Conservation (phyloP, 768 basidiomycete genomes). For the Russula lepida region DNA sequence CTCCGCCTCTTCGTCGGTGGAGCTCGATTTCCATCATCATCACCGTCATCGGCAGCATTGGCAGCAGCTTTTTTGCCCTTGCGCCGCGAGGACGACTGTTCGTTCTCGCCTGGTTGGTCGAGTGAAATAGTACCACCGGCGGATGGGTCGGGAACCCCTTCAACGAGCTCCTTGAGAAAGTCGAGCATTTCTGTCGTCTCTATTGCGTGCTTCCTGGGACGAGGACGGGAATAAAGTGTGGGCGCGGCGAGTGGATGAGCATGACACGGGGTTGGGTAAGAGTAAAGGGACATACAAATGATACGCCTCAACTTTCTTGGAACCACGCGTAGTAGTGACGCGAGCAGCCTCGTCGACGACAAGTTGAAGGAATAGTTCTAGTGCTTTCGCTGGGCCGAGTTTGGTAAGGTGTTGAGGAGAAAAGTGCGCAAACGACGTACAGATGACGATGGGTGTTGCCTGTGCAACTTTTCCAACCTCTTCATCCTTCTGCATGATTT, state of each 20-base stretch:
- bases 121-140: slow-evolving; percentile 72
- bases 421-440: slow-evolving; percentile 42
- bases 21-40: slow-evolving; percentile 30
- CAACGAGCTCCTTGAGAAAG: slow-evolving; percentile 89
- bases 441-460: slow-evolving; percentile 93
- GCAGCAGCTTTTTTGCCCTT: slow-evolving; percentile 49
- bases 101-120: slow-evolving; percentile 55
- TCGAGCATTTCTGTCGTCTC: slow-evolving; percentile 84
- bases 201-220: slow-evolving; percentile 79
- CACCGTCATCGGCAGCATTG: slow-evolving; percentile 31
- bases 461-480: slow-evolving; percentile 98
- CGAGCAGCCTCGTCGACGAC: slow-evolving; percentile 78
- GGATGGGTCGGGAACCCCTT: slow-evolving; percentile 78
- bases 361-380: slow-evolving; percentile 84
- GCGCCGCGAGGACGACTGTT: slow-evolving; percentile 40
- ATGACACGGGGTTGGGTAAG: not conserved
- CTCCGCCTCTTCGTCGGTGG: slow-evolving; percentile 39
- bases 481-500: slow-evolving; percentile 99
- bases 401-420: not conserved
- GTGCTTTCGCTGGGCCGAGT: slow-evolving; percentile 65
- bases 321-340: slow-evolving; percentile 67
- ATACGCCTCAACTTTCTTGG: slow-evolving; percentile 86
- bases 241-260: not conserved
- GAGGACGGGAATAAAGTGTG: not conserved
- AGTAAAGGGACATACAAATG: slow-evolving; percentile 61